These are phyloP conservation scores for Mollisia scopiformis DNA, from an alignment of 2,329 filamentous ascomycete genomes.

Conservation along the genomic window DNA sequence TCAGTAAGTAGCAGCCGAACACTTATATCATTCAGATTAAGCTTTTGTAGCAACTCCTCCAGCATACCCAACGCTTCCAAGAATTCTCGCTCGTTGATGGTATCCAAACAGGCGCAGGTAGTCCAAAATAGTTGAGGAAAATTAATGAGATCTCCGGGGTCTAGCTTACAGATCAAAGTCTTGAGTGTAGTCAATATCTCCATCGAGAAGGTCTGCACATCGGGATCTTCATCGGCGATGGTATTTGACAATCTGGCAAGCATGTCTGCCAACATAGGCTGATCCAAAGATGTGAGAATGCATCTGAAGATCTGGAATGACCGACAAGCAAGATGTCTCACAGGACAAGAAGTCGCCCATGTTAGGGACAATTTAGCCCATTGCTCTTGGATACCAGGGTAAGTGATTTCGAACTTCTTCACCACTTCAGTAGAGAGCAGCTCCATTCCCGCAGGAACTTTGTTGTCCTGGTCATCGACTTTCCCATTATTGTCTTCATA, in stretches of 20 bases:
- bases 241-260: slow-evolving; percentile 93
- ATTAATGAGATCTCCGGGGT: slow-evolving; percentile 76
- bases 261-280: slow-evolving; percentile 96
- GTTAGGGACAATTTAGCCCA: slow-evolving; percentile 90
- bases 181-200: slow-evolving; percentile 95
- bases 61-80: slow-evolving; percentile 91
- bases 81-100: slow-evolving; percentile 95
- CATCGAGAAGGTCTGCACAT: slow-evolving; percentile 97
- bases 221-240: slow-evolving; percentile 89
- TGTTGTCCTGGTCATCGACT: slow-evolving; percentile 72
- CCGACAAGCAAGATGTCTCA: slow-evolving; percentile 90
- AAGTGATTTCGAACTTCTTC: slow-evolving; percentile 81
- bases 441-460: slow-evolving; percentile 87
- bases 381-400: slow-evolving; percentile 84
- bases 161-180: slow-evolving; percentile 84
- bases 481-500: slow-evolving; percentile 92
- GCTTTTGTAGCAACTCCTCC: slow-evolving; percentile 79
- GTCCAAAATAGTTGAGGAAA: slow-evolving; percentile 99
- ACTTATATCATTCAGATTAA: slow-evolving; percentile 74
- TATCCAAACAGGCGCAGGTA: slow-evolving; percentile 92
- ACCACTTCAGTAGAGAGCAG: slow-evolving; percentile 81
- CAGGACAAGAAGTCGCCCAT: slow-evolving; percentile 96
- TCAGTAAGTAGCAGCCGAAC: slow-evolving; percentile 75
- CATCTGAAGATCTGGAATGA: slow-evolving; percentile 98
- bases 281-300: slow-evolving; percentile 87